phyloP scores from a whole-genome alignment of 2,329 filamentous ascomycete species.

The Colletotrichum godetiae region DNA sequence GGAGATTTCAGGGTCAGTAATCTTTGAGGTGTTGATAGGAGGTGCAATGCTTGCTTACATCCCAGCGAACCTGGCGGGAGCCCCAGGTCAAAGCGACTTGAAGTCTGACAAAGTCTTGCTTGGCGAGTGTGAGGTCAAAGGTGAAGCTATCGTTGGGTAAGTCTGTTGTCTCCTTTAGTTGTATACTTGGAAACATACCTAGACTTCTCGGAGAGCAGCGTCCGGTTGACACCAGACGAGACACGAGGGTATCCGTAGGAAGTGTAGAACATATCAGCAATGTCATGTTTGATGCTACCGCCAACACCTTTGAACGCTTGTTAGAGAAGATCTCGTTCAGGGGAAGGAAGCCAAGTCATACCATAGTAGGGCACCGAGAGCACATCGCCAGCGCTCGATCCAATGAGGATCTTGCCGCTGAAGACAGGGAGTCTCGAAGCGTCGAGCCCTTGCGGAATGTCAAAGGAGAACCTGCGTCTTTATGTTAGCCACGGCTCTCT shows the following conservation, averaged over 20 bases:
- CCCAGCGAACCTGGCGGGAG: constrained; percentile 43
- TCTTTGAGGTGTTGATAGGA: background rate
- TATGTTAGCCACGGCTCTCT: background rate
- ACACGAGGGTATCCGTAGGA: constrained; percentile 25
- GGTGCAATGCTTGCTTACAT: constrained; percentile 21
- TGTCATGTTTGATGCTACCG: constrained; percentile 29
- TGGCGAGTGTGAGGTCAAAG: constrained; percentile 39
- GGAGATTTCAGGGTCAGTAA: background rate
- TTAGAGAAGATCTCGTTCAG: background rate
- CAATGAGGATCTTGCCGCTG: constrained; percentile 48
- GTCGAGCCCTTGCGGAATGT: constrained; percentile 41
- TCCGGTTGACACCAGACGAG: constrained; percentile 17
- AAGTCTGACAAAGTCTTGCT: constrained; percentile 43
- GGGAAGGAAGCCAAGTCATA: background rate
- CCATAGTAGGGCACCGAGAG: constrained; percentile 48
- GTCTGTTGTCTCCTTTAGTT: too few species aligned
- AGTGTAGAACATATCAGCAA: constrained; percentile 20
- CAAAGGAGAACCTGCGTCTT: constrained; percentile 47
- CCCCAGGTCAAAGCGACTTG: constrained; percentile 39
- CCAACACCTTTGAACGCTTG: constrained; percentile 1
- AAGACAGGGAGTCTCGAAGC: constrained; percentile 45
- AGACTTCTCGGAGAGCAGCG: constrained; percentile 17
- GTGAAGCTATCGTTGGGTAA: constrained; percentile 20
- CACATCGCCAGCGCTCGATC: constrained; percentile 45
- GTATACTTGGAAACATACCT: background rate